A percentile compares a stretch with the other conserved stretches of the same genome.
Evolutionary conservation across 2,329 filamentous ascomycete species (phyloP).

Genomic region (Monilinia fructigena): DNA sequence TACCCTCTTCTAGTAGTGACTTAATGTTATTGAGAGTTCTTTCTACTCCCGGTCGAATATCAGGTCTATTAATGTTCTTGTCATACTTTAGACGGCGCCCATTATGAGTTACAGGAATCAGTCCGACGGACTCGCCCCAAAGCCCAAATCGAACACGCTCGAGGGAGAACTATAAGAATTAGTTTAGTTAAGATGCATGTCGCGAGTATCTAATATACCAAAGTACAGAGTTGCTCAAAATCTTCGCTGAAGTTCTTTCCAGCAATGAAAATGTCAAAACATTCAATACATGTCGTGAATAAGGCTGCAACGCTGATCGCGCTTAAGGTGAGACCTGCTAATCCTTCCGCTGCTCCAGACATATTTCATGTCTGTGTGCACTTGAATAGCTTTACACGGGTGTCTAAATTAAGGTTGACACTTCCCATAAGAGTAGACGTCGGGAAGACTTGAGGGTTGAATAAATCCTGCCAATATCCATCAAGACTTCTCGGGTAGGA

Average conservation of each 20-base stretch:
- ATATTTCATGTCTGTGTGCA: constrained; percentile 4
- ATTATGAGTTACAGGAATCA: constrained; percentile 20
- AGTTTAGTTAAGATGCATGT: neutral
- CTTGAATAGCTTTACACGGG: neutral
- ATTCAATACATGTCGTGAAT: constrained; percentile 36
- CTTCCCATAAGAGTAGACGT: no score
- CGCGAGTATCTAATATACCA: constrained; percentile 6
- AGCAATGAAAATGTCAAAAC: constrained; percentile 35
- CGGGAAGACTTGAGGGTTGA: no score
- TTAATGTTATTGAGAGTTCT: constrained; percentile 25
- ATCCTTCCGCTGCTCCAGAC: constrained; percentile 19
- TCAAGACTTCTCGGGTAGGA: no score
- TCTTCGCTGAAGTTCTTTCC: constrained; percentile 33
- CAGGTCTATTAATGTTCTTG: constrained; percentile 21
- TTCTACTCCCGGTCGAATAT: constrained; percentile 21
- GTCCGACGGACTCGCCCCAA: constrained; percentile 27
- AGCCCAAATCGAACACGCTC: constrained; percentile 24
- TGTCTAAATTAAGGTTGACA: neutral
- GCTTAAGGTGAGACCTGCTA: constrained; percentile 30
- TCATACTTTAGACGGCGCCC: constrained; percentile 21
- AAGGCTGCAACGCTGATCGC: constrained; percentile 32
- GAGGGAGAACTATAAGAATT: constrained; percentile 8
- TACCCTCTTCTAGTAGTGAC: constrained; percentile 19
- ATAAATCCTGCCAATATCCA: neutral
- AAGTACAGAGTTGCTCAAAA: constrained; percentile 31